Base-by-base conservation (phyloP, 768 basidiomycete genomes). In the Hortiboletus flavorubellus region DNA sequence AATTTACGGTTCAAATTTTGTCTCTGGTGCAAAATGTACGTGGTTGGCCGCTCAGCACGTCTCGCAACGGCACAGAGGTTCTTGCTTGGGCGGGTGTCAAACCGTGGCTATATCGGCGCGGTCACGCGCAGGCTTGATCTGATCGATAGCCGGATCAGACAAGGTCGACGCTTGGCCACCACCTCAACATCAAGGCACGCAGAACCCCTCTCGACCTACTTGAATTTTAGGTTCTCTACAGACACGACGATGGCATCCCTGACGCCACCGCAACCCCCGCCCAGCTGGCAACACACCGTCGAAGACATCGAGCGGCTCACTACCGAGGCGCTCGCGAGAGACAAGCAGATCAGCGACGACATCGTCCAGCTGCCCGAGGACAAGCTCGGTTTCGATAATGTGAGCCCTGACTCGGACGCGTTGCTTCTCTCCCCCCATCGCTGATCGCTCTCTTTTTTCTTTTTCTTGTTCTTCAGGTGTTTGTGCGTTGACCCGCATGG, bases 331-430 rank as follows among this genome's bases (percentile, higher is more conserved):
- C 84, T 91, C 59, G 79, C 76, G 8, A 74, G 76, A 43, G 76
- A 87, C 70, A 81, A 83, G 43, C 73, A 73, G 15, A 63, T 80
- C 45, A 78, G 78, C 65, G 86, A 91, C 70, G 77, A 76, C 54
- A 70, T 92, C 55, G 90, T 80, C 38, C 76, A 79, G 37, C 75
- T 91, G 31, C 72, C 79, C 39, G 69, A 77, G 2, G 76, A 81
- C 52, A 80, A 85, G 49, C 84, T 82, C 66, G 82, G 75, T 61
- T 92, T 89, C 58, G 74, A 84, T 56, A 84, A 84, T 39, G 90
- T 90, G 60, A 65, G 84, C 71, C 5, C 42, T 9, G 5, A 0
- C 8, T 1, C 11, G 12, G 5, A 0, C 8, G 1, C 11, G 12
- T 34, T 34, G 12, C 34, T 14, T 34, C 0, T 30, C 2, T 2